These are phyloP conservation scores for Colletotrichum shisoi DNA, from an alignment of 2,329 filamentous ascomycete genomes.

Conservation along the genomic window DNA sequence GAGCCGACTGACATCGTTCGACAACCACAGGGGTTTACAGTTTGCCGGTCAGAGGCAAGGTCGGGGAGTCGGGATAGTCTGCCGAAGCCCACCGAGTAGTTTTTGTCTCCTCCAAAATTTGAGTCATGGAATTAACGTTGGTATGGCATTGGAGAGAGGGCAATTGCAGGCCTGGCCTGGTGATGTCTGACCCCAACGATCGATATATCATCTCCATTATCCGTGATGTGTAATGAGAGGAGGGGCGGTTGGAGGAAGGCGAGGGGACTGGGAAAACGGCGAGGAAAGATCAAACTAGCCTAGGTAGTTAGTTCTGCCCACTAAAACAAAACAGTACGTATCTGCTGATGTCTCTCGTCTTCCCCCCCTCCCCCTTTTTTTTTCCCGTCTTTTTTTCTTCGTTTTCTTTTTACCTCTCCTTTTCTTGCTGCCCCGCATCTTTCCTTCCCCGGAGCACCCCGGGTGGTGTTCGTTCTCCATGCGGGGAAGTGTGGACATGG, in stretches of 20 bases:
- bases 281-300: neutral
- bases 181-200: neutral
- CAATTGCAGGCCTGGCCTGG: neutral
- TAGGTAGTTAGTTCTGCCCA: slow-evolving; percentile 7
- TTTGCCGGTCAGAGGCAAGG: neutral
- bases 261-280: neutral
- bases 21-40: neutral
- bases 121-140: slow-evolving; percentile 20
- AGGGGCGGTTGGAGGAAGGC: neutral
- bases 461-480: neutral
- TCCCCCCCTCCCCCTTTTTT: too few species aligned
- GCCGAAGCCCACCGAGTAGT: slow-evolving; percentile 4
- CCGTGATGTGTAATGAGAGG: too few species aligned
- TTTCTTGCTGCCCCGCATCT: neutral
- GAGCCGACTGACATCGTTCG: slow-evolving; percentile 1
- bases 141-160: neutral
- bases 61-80: neutral
- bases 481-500: slow-evolving; percentile 20
- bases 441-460: slow-evolving; percentile 28
- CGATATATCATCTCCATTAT: neutral
- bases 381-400: neutral
- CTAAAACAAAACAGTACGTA: slow-evolving; percentile 4
- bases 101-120: neutral
- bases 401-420: neutral
- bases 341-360: too few species aligned